phyloP scores from a whole-genome alignment of 352 stramenopile genomes.

The Phytophthora meadii region DNA sequence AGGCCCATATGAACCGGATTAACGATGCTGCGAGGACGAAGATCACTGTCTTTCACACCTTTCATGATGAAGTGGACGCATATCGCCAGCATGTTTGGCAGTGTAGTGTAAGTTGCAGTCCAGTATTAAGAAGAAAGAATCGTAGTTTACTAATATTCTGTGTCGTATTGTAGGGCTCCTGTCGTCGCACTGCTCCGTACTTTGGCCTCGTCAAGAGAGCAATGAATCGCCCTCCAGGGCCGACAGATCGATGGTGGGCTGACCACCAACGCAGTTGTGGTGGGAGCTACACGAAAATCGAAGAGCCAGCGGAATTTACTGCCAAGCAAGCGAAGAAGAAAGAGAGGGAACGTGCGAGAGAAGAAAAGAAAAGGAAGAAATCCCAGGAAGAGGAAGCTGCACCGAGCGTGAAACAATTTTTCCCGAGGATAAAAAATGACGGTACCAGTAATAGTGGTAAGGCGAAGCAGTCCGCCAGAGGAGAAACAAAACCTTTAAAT shows the following conservation, averaged over 20 bases:
- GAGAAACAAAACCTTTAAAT: slow-evolving; percentile 21
- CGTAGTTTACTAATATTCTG: not conserved
- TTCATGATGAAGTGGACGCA: slow-evolving; percentile 90
- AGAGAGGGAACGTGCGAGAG: slow-evolving; percentile 29
- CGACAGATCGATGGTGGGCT: slow-evolving; percentile 76
- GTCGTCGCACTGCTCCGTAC: slow-evolving; percentile 63
- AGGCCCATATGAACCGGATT: slow-evolving; percentile 84
- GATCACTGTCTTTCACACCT: slow-evolving; percentile 91
- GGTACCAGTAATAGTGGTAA: not conserved
- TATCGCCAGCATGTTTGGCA: slow-evolving; percentile 89
- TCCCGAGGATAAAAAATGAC: slow-evolving; percentile 18
- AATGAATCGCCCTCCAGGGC: slow-evolving; percentile 87
- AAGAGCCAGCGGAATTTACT: slow-evolving; percentile 67
- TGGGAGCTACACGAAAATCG: slow-evolving; percentile 76
- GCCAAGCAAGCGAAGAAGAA: slow-evolving; percentile 69
- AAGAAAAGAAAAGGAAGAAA: slow-evolving; percentile 39
- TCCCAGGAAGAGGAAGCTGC: slow-evolving; percentile 23
- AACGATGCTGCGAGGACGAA: slow-evolving; percentile 67
- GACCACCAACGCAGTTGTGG: slow-evolving; percentile 75
- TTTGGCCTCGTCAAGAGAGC: slow-evolving; percentile 87
- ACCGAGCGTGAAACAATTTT: slow-evolving; percentile 42
- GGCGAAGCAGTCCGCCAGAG: not conserved
- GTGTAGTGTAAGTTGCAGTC: slow-evolving; percentile 62
- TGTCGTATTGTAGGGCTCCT: slow-evolving; percentile 56
- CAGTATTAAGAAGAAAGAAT: not conserved